Conservation (phyloP, 164 flowering plant species). For the Nelumbo lutea region DNA sequence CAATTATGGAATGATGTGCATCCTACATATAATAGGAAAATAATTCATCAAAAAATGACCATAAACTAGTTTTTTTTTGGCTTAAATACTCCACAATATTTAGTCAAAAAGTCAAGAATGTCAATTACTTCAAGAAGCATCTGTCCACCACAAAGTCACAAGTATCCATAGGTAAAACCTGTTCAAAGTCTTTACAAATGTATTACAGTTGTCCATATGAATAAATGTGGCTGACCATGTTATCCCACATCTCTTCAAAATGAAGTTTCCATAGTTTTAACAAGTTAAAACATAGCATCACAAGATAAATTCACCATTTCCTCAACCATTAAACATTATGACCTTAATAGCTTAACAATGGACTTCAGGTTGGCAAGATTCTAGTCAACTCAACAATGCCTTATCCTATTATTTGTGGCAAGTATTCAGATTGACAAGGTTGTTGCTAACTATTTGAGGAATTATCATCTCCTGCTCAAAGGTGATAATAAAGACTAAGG, state of each 20-base stretch:
- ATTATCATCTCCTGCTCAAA: too few species aligned
- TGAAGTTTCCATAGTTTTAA: background rate
- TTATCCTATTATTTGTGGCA: too few species aligned
- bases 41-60: background rate
- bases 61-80: background rate
- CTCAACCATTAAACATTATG: too few species aligned
- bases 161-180: background rate
- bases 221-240: background rate
- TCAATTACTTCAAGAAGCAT: background rate
- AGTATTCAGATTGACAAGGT: too few species aligned
- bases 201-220: background rate
- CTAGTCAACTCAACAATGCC: too few species aligned
- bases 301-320: too few species aligned
- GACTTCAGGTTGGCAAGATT: too few species aligned
- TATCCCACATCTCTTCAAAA: background rate
- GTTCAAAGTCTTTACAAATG: background rate
- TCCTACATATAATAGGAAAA: slow-evolving; percentile 43
- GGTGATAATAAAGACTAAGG: too few species aligned
- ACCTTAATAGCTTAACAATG: too few species aligned
- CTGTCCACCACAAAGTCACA: background rate
- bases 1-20: slow-evolving; percentile 83
- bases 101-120: background rate
- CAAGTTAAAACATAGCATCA: too few species aligned
- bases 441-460: too few species aligned
- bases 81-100: background rate